Evolutionary conservation across 2,329 filamentous ascomycete species (phyloP), one percentile per base, ranked within the genome.

Genomic region (Dactylellina parvicollis): DNA sequence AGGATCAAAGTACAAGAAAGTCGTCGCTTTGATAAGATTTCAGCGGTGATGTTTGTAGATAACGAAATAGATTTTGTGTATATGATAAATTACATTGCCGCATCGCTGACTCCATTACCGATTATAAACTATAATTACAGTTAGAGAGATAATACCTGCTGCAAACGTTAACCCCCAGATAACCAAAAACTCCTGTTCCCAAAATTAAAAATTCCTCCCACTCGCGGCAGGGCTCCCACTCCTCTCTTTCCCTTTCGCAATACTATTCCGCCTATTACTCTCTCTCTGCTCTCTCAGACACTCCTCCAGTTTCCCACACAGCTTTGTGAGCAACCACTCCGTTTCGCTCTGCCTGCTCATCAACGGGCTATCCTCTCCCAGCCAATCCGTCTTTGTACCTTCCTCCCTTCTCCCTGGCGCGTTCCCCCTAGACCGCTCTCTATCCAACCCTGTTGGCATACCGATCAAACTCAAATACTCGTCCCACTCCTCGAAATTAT

Each of bases 401-500:
- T 85, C 83, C 18, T 86, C 84, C 65, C 86, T 85, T 5, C 85
- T 82, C 1, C 80, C 75, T 20, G 57, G 7, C n/a, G 40, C 14
- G 46, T 42, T 52, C 81, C 77, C 42, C 80, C 79, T n/a, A n/a
- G n/a, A n/a, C n/a, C n/a, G n/a, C n/a, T n/a, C n/a, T n/a, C n/a
- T n/a, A n/a, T 85, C 75, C 88, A 88, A 1, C 85, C 83, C 36
- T 12, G 28, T 30, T 14, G 62, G 62, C 9, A 12, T 47, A 28
- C 69, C 56, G 4, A 96, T 90, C 30, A 96, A 84, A 20, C 87
- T 86, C 5, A 93, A 88, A 77, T 92, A 95, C 82, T 91, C 91
- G 0, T 90, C 90, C 93, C 92, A 96, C 79, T 96, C 90, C 76
- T 92, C 88, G 75, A 92, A 97, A 0, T 83, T 84, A 79, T 96